Evolutionary conservation across 306 rosid genomes (phyloP).

Genomic region (Casuarina glauca): DNA sequence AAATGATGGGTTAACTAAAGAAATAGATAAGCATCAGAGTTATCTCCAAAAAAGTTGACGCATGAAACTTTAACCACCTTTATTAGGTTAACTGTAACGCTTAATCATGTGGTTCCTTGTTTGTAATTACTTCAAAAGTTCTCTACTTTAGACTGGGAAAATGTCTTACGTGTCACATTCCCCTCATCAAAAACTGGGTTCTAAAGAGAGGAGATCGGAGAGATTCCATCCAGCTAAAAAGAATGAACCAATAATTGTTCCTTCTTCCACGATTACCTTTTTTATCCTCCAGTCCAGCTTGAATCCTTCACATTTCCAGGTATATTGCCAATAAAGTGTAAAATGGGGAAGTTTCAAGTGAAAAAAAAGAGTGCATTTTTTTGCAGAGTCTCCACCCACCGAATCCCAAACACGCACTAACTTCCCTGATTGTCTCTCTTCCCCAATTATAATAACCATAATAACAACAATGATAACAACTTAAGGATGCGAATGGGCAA

Average conservation of each 20-base stretch:
- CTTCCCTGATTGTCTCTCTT: constrained; percentile 51
- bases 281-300: constrained; percentile 63
- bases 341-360: constrained; percentile 33
- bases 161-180: neutral
- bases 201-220: constrained; percentile 15
- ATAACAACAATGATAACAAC: constrained; percentile 14
- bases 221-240: constrained; percentile 63
- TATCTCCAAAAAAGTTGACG: constrained; percentile 11
- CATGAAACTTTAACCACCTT: constrained; percentile 11
- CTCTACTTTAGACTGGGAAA: neutral
- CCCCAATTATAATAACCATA: constrained; percentile 11
- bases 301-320: constrained; percentile 29
- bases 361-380: constrained; percentile 25
- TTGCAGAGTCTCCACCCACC: constrained; percentile 47
- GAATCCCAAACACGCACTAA: constrained; percentile 33
- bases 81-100: constrained; percentile 12
- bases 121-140: constrained; percentile 22
- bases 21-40: neutral
- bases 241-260: constrained; percentile 56
- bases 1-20: no score
- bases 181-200: constrained; percentile 14
- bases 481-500: constrained; percentile 41
- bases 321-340: constrained; percentile 10
- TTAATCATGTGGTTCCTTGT: neutral
- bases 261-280: constrained; percentile 51